Conservation (phyloP, 108 stramenopile genomes). For the Cyclostephanos invisitatus region DNA sequence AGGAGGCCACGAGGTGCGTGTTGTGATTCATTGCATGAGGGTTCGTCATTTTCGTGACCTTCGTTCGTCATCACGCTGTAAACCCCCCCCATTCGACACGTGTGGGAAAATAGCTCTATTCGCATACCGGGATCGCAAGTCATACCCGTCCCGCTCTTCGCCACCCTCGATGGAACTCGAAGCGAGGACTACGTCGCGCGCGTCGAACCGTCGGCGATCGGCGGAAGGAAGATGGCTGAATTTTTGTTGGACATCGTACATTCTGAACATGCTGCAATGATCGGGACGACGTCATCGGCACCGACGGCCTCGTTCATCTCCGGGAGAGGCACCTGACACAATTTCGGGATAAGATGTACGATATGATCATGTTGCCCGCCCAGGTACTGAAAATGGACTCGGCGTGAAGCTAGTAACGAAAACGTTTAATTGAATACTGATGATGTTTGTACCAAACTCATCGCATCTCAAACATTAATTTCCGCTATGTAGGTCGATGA, state of each 20-base stretch:
- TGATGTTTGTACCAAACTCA: no score
- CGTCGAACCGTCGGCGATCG: slow-evolving; percentile 85
- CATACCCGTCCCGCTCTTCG: slow-evolving; percentile 78
- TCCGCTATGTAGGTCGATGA: no score
- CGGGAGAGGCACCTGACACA: not conserved
- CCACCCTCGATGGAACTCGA: slow-evolving; percentile 76
- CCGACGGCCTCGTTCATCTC: not conserved
- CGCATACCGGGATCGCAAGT: slow-evolving; percentile 68
- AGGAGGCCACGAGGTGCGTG: slow-evolving; percentile 65
- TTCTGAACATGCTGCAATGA: not conserved
- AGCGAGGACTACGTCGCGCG: slow-evolving; percentile 83
- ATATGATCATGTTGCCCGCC: not conserved
- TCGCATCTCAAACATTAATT: no score
- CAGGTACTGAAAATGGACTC: not conserved
- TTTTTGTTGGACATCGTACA: slow-evolving; percentile 66
- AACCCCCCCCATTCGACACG: slow-evolving; percentile 1
- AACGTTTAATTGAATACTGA: no score
- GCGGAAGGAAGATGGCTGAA: slow-evolving; percentile 87
- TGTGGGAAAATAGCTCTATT: slow-evolving; percentile 43
- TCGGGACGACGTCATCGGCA: not conserved
- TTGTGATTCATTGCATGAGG: not conserved
- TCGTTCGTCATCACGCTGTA: no score
- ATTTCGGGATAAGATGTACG: not conserved
- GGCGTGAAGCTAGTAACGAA: not conserved
- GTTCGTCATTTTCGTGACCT: no score